Base-by-base conservation (phyloP, 2,329 filamentous ascomycete species). In the Xylariaceae sp. region DNA sequence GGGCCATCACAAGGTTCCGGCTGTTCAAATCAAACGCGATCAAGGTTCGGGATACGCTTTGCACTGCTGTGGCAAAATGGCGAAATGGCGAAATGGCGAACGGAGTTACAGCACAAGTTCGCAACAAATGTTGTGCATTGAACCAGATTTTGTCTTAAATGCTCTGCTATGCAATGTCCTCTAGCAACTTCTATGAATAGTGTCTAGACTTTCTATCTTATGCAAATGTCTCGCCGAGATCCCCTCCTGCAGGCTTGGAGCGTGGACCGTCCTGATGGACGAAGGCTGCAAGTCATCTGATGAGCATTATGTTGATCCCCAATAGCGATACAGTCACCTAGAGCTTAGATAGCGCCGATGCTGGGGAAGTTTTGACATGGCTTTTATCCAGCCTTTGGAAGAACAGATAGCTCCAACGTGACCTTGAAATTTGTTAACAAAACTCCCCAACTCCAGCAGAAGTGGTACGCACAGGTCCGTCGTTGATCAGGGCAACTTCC, bases 401-500 rank as follows among this genome's bases (percentile, higher is more conserved):
- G 54, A 48, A 61, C 64, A 52, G 62, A 64, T 37, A 74, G 45
- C 51, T 73, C 71, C 37, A 75, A 60, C 16, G 72, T 75, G 54
- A 75, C 72, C 72, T 75, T 40, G 40, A 36, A 21, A 36, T 48
- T 61, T 22, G 59, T 58, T 42, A 62, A 48, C 39, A 39, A 32
- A 47, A 22, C 46, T 5, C 3, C 30, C 26, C 42, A 26, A 58
- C 8, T 32, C 15, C 8, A n/a, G 29, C 15, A 3, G 22, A 21
- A 32, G 18, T 39, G 9, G 19, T 15, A 52, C 74, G 64, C 68
- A 87, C 84, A 50, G 85, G 85, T 1, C 85, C 84, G 62, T 97
- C 92, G 62, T 97, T 97, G 47, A 96, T 85, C 29, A 96, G 73
- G 46, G 88, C 87, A 54, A 99, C 92, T 67, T 97, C 87, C 94